Percentiles rank a stretch among this genome's conserved stretches.
Evolutionary conservation across 441 rosid species (phyloP).

Genomic region (Francoa sonchifolia): DNA sequence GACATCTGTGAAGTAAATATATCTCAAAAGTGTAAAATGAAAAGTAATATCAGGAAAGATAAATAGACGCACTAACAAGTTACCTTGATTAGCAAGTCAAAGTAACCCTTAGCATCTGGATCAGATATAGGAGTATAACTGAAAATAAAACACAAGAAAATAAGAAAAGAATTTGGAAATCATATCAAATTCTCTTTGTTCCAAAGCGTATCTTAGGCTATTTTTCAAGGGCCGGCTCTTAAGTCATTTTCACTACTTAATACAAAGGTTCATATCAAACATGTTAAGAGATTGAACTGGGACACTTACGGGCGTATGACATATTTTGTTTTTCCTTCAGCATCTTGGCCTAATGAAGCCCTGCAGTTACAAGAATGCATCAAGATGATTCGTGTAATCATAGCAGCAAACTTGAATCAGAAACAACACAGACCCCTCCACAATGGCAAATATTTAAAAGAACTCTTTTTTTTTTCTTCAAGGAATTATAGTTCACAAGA

Average conservation of each 20-base stretch:
- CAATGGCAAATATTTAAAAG: too few species aligned
- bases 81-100: slow-evolving; percentile 90
- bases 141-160: slow-evolving; percentile 10
- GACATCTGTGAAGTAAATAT: not conserved
- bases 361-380: slow-evolving; percentile 30
- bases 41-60: slow-evolving; percentile 4
- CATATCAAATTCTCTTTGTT: too few species aligned
- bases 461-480: too few species aligned
- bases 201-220: too few species aligned
- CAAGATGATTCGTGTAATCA: slow-evolving; percentile 10
- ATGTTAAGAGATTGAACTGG: slow-evolving; percentile 11
- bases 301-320: slow-evolving; percentile 81
- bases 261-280: slow-evolving; percentile 4
- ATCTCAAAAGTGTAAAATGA: slow-evolving; percentile 4
- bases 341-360: slow-evolving; percentile 70
- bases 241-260: too few species aligned
- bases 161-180: slow-evolving; percentile 1
- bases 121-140: slow-evolving; percentile 97
- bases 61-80: slow-evolving; percentile 7
- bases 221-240: too few species aligned
- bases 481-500: not conserved
- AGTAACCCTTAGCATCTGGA: slow-evolving; percentile 74
- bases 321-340: slow-evolving; percentile 86
- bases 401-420: too few species aligned
- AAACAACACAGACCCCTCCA: too few species aligned